Evolutionary conservation across 2,329 filamentous ascomycete species (phyloP), one percentile per base, ranked within the genome.

Genomic region (Talaromyces verruculosus): DNA sequence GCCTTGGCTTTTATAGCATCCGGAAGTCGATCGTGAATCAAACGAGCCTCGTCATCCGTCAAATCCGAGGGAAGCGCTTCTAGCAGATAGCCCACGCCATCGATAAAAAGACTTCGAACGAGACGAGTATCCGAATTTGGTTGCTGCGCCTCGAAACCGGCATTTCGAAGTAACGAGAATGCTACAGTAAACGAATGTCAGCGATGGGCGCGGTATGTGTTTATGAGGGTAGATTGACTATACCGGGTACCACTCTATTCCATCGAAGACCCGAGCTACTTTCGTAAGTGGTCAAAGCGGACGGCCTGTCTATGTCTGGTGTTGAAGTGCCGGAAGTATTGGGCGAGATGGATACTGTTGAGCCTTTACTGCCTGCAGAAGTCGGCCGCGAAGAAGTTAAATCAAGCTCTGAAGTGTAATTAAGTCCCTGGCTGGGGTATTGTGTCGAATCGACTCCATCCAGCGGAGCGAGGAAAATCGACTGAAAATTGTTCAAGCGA

Each of bases 21-120:
- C 5, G 74, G 75, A 6, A 78, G 61, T 30, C 69, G 72, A 25
- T 69, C 66, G 45, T 71, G 73, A 15, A 79, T 69, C 43, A 71
- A 72, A 5, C 60, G 63, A 2, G 68, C 69, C 63, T 78, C 76
- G n/a, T 77, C 74, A 0, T 66, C 37, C 2, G 69, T 75, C 6
- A 77, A 45, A 41, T 77, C 73, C 4, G 70, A 65, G 1, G 77
- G 76, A 1, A 78, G 68, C 2, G 75, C 77, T 51, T 77, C 74
- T 15, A 79, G 72, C 5, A 79, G 71, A 62, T 79, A 79, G 8
- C 76, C 69, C n/a, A 80, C 45, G 0, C 76, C 76, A 67, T 74
- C 74, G 39, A 80, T 72, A 47, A 75, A 77, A 15, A 78, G 71
- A 1, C 73, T 75, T 8, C 77, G 73, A 51, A 74, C 70, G 8